Conservation (phyloP, 164 flowering plant genomes). For the Vitis rupestris region DNA sequence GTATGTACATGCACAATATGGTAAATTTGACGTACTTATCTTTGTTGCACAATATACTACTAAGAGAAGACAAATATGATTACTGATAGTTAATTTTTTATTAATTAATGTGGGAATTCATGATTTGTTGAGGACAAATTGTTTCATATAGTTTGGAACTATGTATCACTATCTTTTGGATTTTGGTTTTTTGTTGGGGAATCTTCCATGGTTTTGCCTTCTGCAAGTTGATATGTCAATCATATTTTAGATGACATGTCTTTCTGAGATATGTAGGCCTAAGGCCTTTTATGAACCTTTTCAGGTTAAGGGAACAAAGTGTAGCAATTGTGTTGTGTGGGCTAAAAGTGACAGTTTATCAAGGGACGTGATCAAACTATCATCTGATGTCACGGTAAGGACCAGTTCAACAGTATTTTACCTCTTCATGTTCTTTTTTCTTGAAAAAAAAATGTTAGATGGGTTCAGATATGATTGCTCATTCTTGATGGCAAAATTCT, state of each 20-base stretch:
- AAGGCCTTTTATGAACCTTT: slow-evolving; percentile 9
- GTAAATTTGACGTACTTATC: no score
- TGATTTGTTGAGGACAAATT: neutral
- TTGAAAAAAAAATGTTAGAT: neutral
- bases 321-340: slow-evolving; percentile 90
- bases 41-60: no score
- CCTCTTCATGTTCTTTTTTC: neutral
- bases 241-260: neutral
- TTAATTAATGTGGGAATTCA: neutral
- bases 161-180: neutral
- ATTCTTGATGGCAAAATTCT: neutral
- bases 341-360: slow-evolving; percentile 84
- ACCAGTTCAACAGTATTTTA: neutral
- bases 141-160: neutral
- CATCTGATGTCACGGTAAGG: slow-evolving; percentile 55
- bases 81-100: no score
- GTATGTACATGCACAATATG: neutral
- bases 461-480: neutral
- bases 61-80: no score
- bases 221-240: neutral
- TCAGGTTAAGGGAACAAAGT: slow-evolving; percentile 66
- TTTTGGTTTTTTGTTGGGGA: neutral
- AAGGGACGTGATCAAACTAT: slow-evolving; percentile 64
- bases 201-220: slow-evolving; percentile 2
- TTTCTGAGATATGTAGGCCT: neutral